Evolutionary conservation across 78 protist species (phyloP).

Genomic region (Emiliania huxleyi): DNA sequence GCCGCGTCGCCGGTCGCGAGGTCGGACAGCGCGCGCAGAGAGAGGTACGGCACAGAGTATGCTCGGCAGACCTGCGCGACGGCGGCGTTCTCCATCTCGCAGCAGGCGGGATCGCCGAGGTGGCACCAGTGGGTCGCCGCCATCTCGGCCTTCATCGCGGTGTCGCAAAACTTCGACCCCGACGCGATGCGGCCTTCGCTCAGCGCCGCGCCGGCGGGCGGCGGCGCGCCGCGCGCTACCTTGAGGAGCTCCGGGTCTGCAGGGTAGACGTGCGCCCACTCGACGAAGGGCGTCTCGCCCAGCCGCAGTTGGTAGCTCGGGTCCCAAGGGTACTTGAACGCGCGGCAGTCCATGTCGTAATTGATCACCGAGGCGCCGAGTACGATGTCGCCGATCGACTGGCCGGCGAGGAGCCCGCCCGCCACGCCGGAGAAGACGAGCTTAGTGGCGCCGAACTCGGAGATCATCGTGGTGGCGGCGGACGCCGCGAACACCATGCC

Average conservation of each 20-base stretch:
- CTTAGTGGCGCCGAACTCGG: not conserved
- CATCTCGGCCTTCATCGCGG: not conserved
- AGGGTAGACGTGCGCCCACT: not conserved
- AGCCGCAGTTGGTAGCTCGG: not conserved
- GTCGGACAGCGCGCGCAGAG: constrained; percentile 11
- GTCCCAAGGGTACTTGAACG: not conserved
- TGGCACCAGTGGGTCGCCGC: not conserved
- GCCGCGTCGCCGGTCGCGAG: not conserved
- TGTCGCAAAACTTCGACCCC: not conserved
- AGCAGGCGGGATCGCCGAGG: not conserved
- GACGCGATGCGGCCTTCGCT: not conserved
- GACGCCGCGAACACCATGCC: not conserved
- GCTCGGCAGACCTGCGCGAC: not conserved
- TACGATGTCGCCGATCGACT: not conserved
- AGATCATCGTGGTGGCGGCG: not conserved
- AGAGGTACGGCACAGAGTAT: not conserved
- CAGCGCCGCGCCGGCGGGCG: not conserved
- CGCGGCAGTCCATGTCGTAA: not conserved
- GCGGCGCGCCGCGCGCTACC: not conserved
- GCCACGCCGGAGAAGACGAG: constrained; percentile 1
- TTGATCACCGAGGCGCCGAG: not conserved
- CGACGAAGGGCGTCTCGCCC: not conserved
- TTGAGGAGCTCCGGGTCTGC: not conserved
- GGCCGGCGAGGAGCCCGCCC: not conserved
- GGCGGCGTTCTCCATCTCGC: constrained; percentile 19